Evolutionary conservation across 805 yeast species (phyloP).

Genomic region (Hanseniaspora jakobsenii): DNA sequence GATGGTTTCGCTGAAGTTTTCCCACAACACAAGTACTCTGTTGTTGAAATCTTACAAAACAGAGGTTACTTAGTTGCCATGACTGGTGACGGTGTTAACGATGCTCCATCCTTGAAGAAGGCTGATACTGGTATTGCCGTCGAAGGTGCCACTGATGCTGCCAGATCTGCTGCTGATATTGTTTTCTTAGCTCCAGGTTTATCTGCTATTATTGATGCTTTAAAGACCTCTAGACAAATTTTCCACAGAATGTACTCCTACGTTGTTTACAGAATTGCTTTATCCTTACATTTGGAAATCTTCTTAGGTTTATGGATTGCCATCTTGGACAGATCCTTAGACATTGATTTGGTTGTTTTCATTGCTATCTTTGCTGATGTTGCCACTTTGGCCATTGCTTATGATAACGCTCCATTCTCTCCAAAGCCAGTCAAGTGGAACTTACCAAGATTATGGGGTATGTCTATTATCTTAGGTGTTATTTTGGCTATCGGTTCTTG

Average conservation of each 20-base stretch:
- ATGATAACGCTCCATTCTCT: slow-evolving; percentile 93
- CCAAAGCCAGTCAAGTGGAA: slow-evolving; percentile 93
- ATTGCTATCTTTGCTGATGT: slow-evolving; percentile 96
- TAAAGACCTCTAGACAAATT: slow-evolving; percentile 91
- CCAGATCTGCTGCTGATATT: slow-evolving; percentile 93
- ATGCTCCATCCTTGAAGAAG: slow-evolving; percentile 94
- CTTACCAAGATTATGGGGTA: slow-evolving; percentile 94
- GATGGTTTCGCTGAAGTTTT: slow-evolving; percentile 98
- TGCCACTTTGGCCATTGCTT: slow-evolving; percentile 94
- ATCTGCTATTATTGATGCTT: slow-evolving; percentile 86
- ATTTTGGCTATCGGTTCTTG: slow-evolving; percentile 85
- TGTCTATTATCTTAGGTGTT: slow-evolving; percentile 77
- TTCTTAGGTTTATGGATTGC: slow-evolving; percentile 96
- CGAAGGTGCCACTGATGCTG: slow-evolving; percentile 96
- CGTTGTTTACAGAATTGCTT: slow-evolving; percentile 95
- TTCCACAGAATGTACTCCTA: slow-evolving; percentile 98
- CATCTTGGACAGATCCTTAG: slow-evolving; percentile 70
- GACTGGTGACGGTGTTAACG: slow-evolving; percentile 99
- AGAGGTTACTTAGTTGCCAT: slow-evolving; percentile 96
- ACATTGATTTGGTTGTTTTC: slow-evolving; percentile 87
- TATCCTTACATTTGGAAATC: slow-evolving; percentile 85
- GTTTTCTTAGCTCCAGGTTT: slow-evolving; percentile 93
- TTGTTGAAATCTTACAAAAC: slow-evolving; percentile 87
- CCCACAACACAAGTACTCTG: slow-evolving; percentile 96
- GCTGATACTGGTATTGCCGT: slow-evolving; percentile 96